Conservation (phyloP, 2,329 filamentous ascomycete species). For the Colletotrichum godetiae region DNA sequence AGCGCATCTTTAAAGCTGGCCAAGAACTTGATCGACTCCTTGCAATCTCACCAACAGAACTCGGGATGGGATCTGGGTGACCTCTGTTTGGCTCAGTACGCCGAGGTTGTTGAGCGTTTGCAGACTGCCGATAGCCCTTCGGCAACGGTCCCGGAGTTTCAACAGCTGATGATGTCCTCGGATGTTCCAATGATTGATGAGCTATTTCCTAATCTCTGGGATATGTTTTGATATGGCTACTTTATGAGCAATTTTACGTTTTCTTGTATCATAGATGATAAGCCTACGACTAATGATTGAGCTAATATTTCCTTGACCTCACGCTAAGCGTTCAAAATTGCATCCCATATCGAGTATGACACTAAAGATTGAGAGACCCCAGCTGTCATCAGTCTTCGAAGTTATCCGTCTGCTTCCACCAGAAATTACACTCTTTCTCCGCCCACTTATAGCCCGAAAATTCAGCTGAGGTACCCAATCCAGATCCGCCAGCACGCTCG, state of each 20-base stretch:
- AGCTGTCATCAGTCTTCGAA: background rate
- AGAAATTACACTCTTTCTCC: conserved; percentile 37
- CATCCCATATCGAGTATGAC: too few relatives aligned
- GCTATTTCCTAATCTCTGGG: conserved; percentile 33
- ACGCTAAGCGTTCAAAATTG: background rate
- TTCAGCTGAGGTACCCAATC: conserved; percentile 50
- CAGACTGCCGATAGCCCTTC: conserved; percentile 38
- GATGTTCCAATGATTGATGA: conserved; percentile 32
- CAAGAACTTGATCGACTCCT: conserved; percentile 51
- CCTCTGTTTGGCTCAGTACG: conserved; percentile 59
- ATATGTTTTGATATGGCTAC: conserved; percentile 23
- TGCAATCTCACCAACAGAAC: conserved; percentile 50
- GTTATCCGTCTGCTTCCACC: conserved; percentile 37
- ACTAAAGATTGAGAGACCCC: too few relatives aligned
- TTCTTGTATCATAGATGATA: background rate
- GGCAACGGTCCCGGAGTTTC: conserved; percentile 31
- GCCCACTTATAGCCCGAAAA: conserved; percentile 54
- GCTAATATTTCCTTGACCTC: background rate
- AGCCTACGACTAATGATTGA: background rate
- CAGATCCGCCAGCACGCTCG: conserved; percentile 56
- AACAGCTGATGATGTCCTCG: conserved; percentile 34
- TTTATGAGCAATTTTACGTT: background rate
- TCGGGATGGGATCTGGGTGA: conserved; percentile 63
- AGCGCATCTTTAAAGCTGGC: conserved; percentile 56
- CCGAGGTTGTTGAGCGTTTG: conserved; percentile 60